phyloP scores from a whole-genome alignment of 345 rosid species.

The Eucalyptus marginata region DNA sequence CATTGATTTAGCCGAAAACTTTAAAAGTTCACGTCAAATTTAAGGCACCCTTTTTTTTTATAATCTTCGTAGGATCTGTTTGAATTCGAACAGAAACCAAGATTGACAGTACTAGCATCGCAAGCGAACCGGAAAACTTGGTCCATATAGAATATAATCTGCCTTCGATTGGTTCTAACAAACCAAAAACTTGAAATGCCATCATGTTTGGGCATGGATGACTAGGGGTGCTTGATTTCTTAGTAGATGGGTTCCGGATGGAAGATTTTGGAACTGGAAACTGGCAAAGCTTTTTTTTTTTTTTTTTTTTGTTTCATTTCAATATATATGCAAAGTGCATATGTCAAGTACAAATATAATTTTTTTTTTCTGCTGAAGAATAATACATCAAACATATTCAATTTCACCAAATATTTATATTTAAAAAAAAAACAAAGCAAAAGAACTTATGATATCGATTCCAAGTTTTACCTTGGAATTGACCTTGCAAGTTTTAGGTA shows the following conservation, averaged over 20 bases:
- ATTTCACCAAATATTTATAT: not conserved
- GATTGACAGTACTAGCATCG: not conserved
- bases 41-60: not conserved
- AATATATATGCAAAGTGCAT: not conserved
- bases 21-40: not conserved
- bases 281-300: not conserved
- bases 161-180: not conserved
- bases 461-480: not conserved
- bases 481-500: not conserved
- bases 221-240: not conserved
- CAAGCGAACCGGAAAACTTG: not conserved
- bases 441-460: not conserved
- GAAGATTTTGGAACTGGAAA: not conserved
- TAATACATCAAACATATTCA: not conserved
- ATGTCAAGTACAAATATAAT: not conserved
- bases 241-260: accelerated
- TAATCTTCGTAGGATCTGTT: not conserved
- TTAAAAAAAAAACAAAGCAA: not conserved
- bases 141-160: not conserved
- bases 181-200: not conserved
- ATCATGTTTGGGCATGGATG: not conserved
- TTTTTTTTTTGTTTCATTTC: not conserved
- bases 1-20: not conserved
- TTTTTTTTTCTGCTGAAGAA: not conserved
- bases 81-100: not conserved